Evolutionary conservation across 257 asterid genomes (phyloP).

Genomic region (Lycium ferocissimum): DNA sequence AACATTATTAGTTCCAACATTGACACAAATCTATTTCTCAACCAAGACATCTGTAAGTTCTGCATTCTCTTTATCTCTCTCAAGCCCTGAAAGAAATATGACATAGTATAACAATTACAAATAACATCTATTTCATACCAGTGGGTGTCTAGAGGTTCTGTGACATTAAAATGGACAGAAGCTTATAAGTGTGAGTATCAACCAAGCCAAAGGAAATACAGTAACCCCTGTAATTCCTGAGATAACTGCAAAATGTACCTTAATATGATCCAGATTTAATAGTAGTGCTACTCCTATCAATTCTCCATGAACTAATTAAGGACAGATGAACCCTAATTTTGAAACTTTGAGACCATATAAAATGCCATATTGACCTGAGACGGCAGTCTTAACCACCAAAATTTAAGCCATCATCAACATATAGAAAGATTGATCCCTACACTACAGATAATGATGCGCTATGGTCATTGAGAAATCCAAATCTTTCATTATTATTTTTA

Average conservation of each 20-base stretch:
- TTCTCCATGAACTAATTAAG: constrained; percentile 5
- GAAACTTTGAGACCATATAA: background rate
- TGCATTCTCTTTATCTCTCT: background rate
- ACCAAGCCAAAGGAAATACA: background rate
- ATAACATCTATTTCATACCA: background rate
- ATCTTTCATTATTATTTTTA: background rate
- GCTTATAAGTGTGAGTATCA: background rate
- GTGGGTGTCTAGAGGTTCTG: background rate
- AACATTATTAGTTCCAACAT: background rate
- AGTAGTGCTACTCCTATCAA: constrained; percentile 1
- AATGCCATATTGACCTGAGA: constrained; percentile 10
- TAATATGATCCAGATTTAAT: background rate
- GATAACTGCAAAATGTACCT: background rate
- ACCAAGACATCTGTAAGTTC: background rate
- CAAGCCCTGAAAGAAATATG: background rate
- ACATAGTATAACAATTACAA: background rate
- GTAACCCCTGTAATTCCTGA: constrained; percentile 2
- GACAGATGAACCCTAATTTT: background rate
- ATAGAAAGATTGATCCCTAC: background rate
- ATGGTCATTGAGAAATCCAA: background rate
- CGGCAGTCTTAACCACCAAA: background rate
- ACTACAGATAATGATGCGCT: background rate
- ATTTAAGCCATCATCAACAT: background rate
- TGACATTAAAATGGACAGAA: background rate
- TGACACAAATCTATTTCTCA: background rate